Evolutionary conservation across 192 early-diverging fungal genomes (phyloP), one percentile per base, ranked within the genome.

Genomic region (Gigaspora rosea): DNA sequence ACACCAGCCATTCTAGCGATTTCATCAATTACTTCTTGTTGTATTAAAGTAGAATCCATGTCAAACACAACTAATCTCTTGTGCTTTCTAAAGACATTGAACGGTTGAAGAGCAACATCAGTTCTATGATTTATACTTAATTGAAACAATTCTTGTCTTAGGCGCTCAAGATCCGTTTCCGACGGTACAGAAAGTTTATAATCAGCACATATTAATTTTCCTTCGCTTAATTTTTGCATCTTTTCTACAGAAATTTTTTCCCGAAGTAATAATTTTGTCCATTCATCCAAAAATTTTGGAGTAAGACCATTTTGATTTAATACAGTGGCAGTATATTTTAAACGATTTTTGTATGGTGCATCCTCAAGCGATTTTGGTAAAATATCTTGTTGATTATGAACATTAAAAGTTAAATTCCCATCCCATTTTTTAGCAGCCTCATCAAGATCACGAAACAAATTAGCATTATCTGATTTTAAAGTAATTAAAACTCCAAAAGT

Each of bases 21-120:
- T 86, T 99, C 97, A 82, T 99, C 97, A 88, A 99, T 99, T 35
- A 98, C 96, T 75, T 99, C 97, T 82, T 99, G 97, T 83, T 94
- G 93, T 78, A 99, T 99, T 47, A 99, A 80, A 7, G 97, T 99
- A 4, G 95, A 97, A 82, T 99, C 97, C 97, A 99, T 99, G 84
- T 99, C 97, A 85, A 99, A 99, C 33, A 99, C 95, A 7, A 96
- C 96, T 69, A 99, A 87, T 56, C 97, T 89, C 83, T 97, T 97
- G 75, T 96, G 88, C 54, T 88, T 86, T 47, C 96, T 84, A 82
- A 92, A 97, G 8, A 97, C 93, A 70, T 94, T 92, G 84, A 94
- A 90, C 4, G 87, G 88, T 81, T 98, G 96, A 78, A 98, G 71
- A 12, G 95, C 94, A 8, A 97, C 92, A 80, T 95, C 95, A 0